Evolutionary conservation across 2,329 filamentous ascomycete genomes (phyloP), one percentile per base, ranked within the genome.

Genomic region (Scytalidium lignicola): DNA sequence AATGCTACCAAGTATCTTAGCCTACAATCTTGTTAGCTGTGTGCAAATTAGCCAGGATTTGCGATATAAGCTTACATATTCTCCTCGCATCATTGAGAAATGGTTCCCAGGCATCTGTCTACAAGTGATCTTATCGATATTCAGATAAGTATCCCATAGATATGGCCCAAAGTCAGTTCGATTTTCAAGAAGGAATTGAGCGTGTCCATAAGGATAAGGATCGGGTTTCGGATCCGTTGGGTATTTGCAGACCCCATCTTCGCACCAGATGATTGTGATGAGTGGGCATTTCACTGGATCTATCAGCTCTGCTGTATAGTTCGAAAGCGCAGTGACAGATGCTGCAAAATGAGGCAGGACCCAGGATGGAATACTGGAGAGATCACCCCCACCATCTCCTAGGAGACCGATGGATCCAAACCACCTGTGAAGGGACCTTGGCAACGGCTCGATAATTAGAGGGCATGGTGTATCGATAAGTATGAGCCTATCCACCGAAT

Each of bases 21-120:
- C 32, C 32, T 37, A 37, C 15, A 37, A 5, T 5, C 5, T 5
- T 13, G n/a, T 37, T n/a, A 37, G 32, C 15, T 13, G 5, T 15
- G n/a, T 37, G 32, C 6, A 37, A n/a, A 15, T 37, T n/a, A 37
- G 15, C 7, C 32, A 13, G 4, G 32, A 8, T n/a, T n/a, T n/a
- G 32, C 12, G 15, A 5, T 6, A 26, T 26, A 6, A 6, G 10
- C 70, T 70, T 67, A 74, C 73, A 54, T 69, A 62, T 46, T 70
- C 67, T 53, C 80, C 82, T 65, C 85, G 81, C 83, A 89, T 88
- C 84, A 88, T 88, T 18, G 76, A 81, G 68, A 89, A 88, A 68
- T 88, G 85, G 60, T 88, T 86, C 2, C 83, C 85, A 15, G 79
- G 79, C 80, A 87, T 85, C 60, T 85, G 80, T 48, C 75, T 75